phyloP scores from a whole-genome alignment of 805 yeast species.

The Suhomyces sp. region DNA sequence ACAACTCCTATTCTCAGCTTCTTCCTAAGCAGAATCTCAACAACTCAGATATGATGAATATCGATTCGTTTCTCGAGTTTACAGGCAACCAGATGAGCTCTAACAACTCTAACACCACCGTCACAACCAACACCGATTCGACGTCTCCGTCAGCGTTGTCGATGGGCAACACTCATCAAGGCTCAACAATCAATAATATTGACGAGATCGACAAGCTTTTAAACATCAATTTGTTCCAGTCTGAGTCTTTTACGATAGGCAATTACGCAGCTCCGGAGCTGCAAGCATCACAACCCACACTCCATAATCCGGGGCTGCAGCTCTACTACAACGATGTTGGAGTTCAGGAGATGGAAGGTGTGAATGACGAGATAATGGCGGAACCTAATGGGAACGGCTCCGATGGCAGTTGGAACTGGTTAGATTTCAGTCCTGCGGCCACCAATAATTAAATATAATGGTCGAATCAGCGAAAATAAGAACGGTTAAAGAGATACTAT shows the following conservation, averaged over 20 bases:
- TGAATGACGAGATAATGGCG: slow-evolving; percentile 32
- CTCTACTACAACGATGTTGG: slow-evolving; percentile 6
- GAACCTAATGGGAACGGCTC: slow-evolving; percentile 11
- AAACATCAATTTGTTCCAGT: slow-evolving; percentile 38
- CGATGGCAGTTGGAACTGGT: slow-evolving; percentile 37
- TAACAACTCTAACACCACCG: slow-evolving; percentile 1
- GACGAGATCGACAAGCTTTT: slow-evolving; percentile 42
- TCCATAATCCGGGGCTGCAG: neutral
- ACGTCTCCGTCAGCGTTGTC: slow-evolving; percentile 3
- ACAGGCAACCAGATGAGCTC: neutral
- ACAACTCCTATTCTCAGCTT: slow-evolving; percentile 1
- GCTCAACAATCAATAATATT: slow-evolving; percentile 11
- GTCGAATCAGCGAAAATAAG: neutral
- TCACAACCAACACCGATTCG: neutral
- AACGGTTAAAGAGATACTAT: neutral
- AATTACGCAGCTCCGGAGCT: neutral
- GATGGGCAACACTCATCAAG: neutral
- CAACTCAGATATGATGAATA: slow-evolving; percentile 13
- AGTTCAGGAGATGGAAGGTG: slow-evolving; percentile 21
- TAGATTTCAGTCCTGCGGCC: slow-evolving; percentile 32
- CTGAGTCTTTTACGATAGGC: slow-evolving; percentile 30
- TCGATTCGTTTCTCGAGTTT: slow-evolving; percentile 18
- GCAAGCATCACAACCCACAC: no score
- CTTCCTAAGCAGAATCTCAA: neutral
- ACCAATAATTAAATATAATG: neutral